Base-by-base conservation (phyloP, 129 eudicot genomes). In the Ambrosia trifida region DNA sequence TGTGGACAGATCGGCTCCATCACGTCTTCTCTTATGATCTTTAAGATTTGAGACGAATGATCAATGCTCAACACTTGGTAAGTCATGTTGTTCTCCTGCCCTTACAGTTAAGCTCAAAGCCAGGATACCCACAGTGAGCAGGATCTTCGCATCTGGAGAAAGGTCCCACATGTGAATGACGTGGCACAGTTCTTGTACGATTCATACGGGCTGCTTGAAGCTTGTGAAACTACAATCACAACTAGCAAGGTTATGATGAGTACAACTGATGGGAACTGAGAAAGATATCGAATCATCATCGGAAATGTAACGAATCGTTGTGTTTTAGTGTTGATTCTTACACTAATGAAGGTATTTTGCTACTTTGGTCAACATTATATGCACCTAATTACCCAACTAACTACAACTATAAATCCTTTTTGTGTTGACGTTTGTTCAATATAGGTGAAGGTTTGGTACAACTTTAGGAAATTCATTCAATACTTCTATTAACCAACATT, bases 61-160 rank as follows among this genome's bases (percentile, higher is more conserved):
- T 83, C 72, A 6, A 90, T 64, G 56, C 74, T 78, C 35, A 87
- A 57, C 13, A 87, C 84, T 13, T 77, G 83, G 68, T 78, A 90
- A 7, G 76, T 83, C 76, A 80, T 54, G 41, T 77, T 74, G 80
- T 54, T 76, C 54, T 70, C 24, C 32, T 32, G 50, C 47, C 73
- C 18, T 66, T 57, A 50, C 97, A 90, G 64, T 68, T n/a, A 62
- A 90, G 97, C 43, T 64, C 80, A 8, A 84, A 72, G 3, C 73
- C 78, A 3, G 89, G 89, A 57, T 83, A 80, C 66, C 97, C 95
- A 30, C 97, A 90, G 53, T 79, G 49, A 8, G 18, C 52, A 31
- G 97, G 91, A 70, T 84, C 79, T 17, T 64, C 69, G 8, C 19
- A 43, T 64, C 85, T 83, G 4, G 82, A 77, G 72, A 88, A 88